Base-by-base conservation (phyloP, 305 asterid species). In the Petunia hybrid region DNA sequence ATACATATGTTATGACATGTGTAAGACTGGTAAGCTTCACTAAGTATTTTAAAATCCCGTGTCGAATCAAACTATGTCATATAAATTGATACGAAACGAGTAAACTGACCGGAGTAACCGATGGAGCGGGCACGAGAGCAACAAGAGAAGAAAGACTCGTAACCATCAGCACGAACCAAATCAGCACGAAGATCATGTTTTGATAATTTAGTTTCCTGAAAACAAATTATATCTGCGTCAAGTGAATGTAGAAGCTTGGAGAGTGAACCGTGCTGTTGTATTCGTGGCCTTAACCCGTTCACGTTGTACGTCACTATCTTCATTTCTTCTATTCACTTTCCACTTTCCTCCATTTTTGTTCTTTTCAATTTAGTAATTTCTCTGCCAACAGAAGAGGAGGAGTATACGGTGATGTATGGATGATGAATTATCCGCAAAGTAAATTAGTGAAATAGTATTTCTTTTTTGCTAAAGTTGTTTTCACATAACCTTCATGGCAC, bases 131-230 rank as follows among this genome's bases (percentile, higher is more conserved):
- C 95, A 87, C 88, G 93, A 64, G 97, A 13, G 97, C 91, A 22
- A 88, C 97, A 95, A 79, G 98, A 92, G 86, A 94, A 94, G 87
- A 95, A 95, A 40, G 99, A 94, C 84, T 95, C 99, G 70, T 95
- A 95, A 40, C 99, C 99, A 77, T 94, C 93, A 67, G 97, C 97
- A 84, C 94, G 92, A 75, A 92, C 95, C 88, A 94, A 86, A 84
- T 94, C 94, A 12, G 91, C 94, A 80, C 93, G 80, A 76, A 94
- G 13, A 78, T 95, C 99, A 71, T 87, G 94, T 82, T 87, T 89
- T 76, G 98, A 90, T 55, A 95, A 83, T 84, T 95, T 94, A 66
- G 98, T 95, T 87, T 95, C 99, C 97, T 95, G 99, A 80, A 95
- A 88, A 82, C 97, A 95, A 75, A 95, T 91, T 71, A 95, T 87